Base-by-base conservation (phyloP, 176 grass and related monocot genomes). In the Carex parvula region DNA sequence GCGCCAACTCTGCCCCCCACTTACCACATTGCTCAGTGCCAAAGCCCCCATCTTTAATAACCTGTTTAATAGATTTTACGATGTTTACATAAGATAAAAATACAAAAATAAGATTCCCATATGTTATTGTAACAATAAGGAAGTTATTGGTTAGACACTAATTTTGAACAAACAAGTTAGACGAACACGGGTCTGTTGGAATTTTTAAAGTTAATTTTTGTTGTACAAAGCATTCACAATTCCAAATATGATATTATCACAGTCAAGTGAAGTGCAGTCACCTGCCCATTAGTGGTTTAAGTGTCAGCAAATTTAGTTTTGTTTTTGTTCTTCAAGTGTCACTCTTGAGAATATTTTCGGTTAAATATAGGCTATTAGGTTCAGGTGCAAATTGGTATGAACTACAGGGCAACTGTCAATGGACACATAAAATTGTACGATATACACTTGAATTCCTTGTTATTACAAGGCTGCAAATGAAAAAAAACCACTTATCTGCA, bases 41-140 rank as follows among this genome's bases (percentile, higher is more conserved):
- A 99, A 80, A 16, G 93, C 93, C 14, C 96, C 96, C 93, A 99
- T 94, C 89, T 85, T 88, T 84, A 93, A 46, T 59, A 99, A 44
- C 88, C 96, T 99, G 22, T 33, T 30, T 77, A 8, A 56, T 55
- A 56, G 6, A 77, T 55, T 55, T 55, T 55, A 56, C 3, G 24
- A 21, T 77, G 42, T 70, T 70, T 20, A 42, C 41, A 70, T 17
- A 66, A 66, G 67, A 69, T 24, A 67, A 42, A 44, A 8, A 42
- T n/a, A 42, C 67, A 33, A 6, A 21, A 66, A 66, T 29, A 16
- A 66, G 14, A 66, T 66, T 66, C 33, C 11, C 60, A 70, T 70
- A 20, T 15, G 16, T 70, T n/a, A 70, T 8, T 32, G 30, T 37
- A 68, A 68, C 32, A 39, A 68, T 26, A 39, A 70, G 67, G 42